These are phyloP conservation scores for Pilasporangium apinafurcum DNA, from an alignment of 352 stramenopile species.

Conservation along the genomic window DNA sequence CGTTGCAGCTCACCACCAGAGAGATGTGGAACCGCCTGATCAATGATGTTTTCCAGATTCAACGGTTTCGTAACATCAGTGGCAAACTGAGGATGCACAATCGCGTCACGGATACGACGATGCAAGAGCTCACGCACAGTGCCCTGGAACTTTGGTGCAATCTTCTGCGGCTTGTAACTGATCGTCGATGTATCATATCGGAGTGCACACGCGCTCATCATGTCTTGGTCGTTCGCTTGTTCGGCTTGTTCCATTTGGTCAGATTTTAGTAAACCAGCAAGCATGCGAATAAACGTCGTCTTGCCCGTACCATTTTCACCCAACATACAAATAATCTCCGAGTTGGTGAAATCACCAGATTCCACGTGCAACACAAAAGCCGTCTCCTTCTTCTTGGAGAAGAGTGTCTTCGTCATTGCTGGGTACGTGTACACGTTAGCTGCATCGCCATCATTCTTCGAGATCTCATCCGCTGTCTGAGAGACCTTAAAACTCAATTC, in stretches of 20 bases:
- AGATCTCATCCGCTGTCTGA: constrained; percentile 89
- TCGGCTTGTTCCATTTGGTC: constrained; percentile 93
- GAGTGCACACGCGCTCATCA: constrained; percentile 70
- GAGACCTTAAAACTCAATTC: constrained; percentile 98
- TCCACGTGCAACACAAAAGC: constrained; percentile 98
- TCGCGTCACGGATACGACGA: constrained; percentile 96
- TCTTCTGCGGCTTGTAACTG: constrained; percentile 99
- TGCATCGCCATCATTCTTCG: constrained; percentile 81
- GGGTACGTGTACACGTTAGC: constrained; percentile 95
- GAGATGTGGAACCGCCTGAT: constrained; percentile 97
- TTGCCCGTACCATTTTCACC: constrained; percentile 99
- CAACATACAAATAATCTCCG: constrained; percentile 98
- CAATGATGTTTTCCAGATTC: constrained; percentile 97
- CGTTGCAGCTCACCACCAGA: constrained; percentile 99
- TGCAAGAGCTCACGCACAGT: constrained; percentile 97
- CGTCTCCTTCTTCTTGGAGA: constrained; percentile 90
- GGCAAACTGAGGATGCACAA: constrained; percentile 98
- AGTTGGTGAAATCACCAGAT: constrained; percentile 96
- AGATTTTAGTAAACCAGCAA: constrained; percentile 97
- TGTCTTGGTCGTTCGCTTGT: constrained; percentile 53
- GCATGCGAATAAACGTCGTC: constrained; percentile 99
- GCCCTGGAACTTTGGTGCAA: constrained; percentile 91
- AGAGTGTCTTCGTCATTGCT: constrained; percentile 98
- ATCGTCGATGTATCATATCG: constrained; percentile 83
- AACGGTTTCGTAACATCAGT: constrained; percentile 99